These are phyloP conservation scores for Alternaria ventricosa DNA, from an alignment of 2,329 filamentous ascomycete genomes.

Conservation along the genomic window DNA sequence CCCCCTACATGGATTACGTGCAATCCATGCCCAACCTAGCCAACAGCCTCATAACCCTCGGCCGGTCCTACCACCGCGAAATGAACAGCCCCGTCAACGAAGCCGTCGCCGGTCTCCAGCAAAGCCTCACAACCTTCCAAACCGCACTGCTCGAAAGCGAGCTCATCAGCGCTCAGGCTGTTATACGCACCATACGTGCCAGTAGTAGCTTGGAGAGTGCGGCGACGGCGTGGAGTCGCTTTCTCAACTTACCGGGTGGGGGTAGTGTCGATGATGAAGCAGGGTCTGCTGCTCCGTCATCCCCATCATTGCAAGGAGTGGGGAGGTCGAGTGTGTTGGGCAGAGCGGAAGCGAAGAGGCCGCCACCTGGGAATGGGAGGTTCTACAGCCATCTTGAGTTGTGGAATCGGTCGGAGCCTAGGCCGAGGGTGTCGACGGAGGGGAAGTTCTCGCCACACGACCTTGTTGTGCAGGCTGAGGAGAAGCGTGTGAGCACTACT, in stretches of 20 bases:
- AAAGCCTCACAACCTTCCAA: constrained; percentile 39
- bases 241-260: constrained; percentile 40
- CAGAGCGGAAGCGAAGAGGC: constrained; percentile 4
- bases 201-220: constrained; percentile 40
- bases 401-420: constrained; percentile 24
- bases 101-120: constrained; percentile 39
- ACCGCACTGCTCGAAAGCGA: constrained; percentile 33
- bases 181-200: constrained; percentile 46
- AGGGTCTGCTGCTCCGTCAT: too few relatives aligned
- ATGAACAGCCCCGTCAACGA: constrained; percentile 44
- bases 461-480: constrained; percentile 8
- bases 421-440: neutral
- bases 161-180: constrained; percentile 33
- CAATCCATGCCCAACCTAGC: constrained; percentile 36
- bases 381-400: constrained; percentile 40
- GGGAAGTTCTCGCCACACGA: constrained; percentile 1
- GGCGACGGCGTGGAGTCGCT: constrained; percentile 40
- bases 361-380: constrained; percentile 14
- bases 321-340: neutral
- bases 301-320: too few relatives aligned
- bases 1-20: constrained; percentile 41
- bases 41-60: constrained; percentile 37
- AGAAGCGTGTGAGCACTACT: neutral
- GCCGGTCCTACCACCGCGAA: constrained; percentile 46
- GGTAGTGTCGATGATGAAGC: neutral